Conservation (phyloP, 2,329 filamentous ascomycete species). For the Aspergillus texensis region DNA sequence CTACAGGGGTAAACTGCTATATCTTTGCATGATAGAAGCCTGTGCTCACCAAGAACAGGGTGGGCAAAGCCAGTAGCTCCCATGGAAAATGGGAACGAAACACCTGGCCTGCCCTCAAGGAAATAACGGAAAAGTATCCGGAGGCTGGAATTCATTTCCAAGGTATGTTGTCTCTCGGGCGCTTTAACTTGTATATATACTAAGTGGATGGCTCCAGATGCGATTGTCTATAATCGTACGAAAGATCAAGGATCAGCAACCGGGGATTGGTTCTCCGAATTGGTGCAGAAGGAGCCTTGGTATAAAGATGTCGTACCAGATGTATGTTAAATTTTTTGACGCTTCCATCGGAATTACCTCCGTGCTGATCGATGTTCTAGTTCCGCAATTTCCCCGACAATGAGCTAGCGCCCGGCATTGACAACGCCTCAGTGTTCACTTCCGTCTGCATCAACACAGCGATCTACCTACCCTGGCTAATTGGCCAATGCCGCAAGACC, state of each 20-base stretch:
- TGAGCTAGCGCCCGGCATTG: constrained; percentile 65
- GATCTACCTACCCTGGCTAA: constrained; percentile 83
- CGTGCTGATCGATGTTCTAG: constrained; percentile 32
- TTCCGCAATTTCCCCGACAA: constrained; percentile 62
- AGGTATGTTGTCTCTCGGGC: constrained; percentile 45
- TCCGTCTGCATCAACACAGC: constrained; percentile 91
- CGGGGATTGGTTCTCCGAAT: constrained; percentile 65
- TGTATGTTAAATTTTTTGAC: constrained; percentile 40
- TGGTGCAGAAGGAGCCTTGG: constrained; percentile 72
- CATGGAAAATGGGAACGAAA: constrained; percentile 60
- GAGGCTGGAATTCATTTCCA: constrained; percentile 83
- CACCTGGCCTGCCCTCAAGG: constrained; percentile 66
- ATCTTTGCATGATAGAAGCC: not conserved
- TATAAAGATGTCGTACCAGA: constrained; percentile 72
- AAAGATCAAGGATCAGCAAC: constrained; percentile 62
- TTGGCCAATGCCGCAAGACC: constrained; percentile 74
- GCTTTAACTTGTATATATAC: not conserved
- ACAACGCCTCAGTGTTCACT: constrained; percentile 74
- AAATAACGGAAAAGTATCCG: constrained; percentile 65
- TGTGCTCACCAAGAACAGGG: constrained; percentile 27
- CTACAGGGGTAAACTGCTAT: not conserved
- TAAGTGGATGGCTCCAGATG: constrained; percentile 38
- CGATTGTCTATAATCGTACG: constrained; percentile 60
- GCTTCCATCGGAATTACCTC: not conserved
- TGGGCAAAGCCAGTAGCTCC: constrained; percentile 41